Evolutionary conservation across 805 yeast species (phyloP), one percentile per base, ranked within the genome.

Genomic region (Cyberlindnera maritima): DNA sequence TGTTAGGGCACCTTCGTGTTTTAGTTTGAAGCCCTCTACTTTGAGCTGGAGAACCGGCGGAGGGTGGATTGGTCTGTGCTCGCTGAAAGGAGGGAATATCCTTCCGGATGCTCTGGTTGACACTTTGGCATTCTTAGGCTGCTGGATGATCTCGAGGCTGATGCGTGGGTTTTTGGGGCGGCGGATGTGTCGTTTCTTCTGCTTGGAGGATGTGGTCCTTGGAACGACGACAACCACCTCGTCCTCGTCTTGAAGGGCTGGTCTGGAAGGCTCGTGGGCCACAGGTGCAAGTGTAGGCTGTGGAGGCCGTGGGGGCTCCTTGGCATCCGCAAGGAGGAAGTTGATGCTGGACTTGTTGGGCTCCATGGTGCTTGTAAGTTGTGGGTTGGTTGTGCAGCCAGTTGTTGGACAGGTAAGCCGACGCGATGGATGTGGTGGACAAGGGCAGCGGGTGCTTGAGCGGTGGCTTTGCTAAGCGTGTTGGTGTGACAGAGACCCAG

Each of bases 61-160:
- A 3, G 68, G 68, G 37, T 60, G 64, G 21, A 64, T 63, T 3
- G 67, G 68, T 11, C 68, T 50, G 45, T 64, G 66, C 41, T 64
- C 68, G 4, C 62, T 52, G 43, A 59, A 51, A 1, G 65, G 62
- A 8, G 63, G 59, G 47, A 54, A 56, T 3, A 53, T 56, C 17
- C 56, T 39, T 0, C 57, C 50, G 2, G 56, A 43, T 2, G 58
- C 45, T 4, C 57, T 43, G 1, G 64, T 60, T 1, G 63, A 53
- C n/a, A 63, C 66, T 39, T 64, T 64, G 20, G 62, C 63, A 44
- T 60, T 58, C 18, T 50, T 44, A 3, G 68, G 68, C 43, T 64
- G 66, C 42, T 64, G 67, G 15, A 64, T 38, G 26, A 64, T 46
- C 13, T 48, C 44, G 28, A 56, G 36, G 3, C 58, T 46, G 12